phyloP scores from a whole-genome alignment of 2,329 filamentous ascomycete genomes.

The Aspergillus sp. region DNA sequence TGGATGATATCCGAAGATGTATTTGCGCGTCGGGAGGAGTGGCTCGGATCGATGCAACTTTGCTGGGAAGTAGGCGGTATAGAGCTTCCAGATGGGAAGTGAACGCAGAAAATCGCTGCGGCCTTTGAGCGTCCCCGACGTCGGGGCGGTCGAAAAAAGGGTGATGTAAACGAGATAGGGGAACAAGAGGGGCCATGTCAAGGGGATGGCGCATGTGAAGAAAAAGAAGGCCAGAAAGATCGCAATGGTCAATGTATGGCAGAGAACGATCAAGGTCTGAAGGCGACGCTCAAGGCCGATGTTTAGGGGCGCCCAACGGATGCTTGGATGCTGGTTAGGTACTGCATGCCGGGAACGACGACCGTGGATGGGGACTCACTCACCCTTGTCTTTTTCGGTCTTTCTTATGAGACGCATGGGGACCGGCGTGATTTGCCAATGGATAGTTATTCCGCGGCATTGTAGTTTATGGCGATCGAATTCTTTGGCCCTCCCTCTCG shows the following conservation, averaged over 20 bases:
- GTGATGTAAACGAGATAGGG: conserved; percentile 78
- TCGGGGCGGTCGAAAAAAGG: conserved; percentile 72
- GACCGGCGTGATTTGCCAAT: no score
- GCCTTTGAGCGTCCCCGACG: conserved; percentile 69
- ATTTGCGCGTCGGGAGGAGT: conserved; percentile 78
- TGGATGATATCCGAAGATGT: conserved; percentile 95
- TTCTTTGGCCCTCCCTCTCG: no score
- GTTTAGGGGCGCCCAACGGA: conserved; percentile 80
- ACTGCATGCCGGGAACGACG: not conserved
- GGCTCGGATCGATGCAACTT: conserved; percentile 79
- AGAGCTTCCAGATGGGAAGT: conserved; percentile 78
- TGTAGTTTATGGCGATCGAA: no score
- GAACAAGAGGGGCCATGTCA: conserved; percentile 78
- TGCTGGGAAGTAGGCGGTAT: conserved; percentile 90
- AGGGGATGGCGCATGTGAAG: conserved; percentile 82
- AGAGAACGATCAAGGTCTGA: conserved; percentile 74
- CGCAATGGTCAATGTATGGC: conserved; percentile 70
- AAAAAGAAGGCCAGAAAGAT: conserved; percentile 77
- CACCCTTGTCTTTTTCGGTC: not conserved
- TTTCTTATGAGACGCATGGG: not conserved
- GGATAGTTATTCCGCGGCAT: no score
- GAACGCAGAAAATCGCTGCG: conserved; percentile 73
- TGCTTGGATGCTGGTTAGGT: conserved; percentile 42
- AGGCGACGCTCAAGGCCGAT: conserved; percentile 68
- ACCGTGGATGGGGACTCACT: not conserved